Evolutionary conservation across 805 yeast genomes (phyloP), one percentile per base, ranked within the genome.

Genomic region (Candida wancherniae): DNA sequence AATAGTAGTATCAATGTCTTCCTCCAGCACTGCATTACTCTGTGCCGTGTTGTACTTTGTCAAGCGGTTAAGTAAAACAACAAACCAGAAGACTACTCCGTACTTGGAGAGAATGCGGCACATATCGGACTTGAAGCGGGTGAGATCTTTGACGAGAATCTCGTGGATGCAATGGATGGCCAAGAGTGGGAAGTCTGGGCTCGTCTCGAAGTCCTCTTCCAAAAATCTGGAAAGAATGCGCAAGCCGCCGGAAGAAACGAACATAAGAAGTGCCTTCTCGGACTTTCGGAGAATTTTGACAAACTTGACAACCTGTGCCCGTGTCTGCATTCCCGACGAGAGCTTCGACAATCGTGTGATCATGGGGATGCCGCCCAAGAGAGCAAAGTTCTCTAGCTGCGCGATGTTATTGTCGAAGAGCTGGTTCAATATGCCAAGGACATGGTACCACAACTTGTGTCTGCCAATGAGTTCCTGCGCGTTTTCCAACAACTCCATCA

Each of bases 221-320:
- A 70, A 56, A 37, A 71, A 65, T 22, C 65, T 63, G 1, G 69
- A 47, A 18, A 71, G 49, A 3, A 69, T 61, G 18, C 62, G 50
- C 13, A 73, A 48, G 0, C 73, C 73, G 3, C 76, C 76, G 30
- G 66, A 53, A 3, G 71, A 62, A 4, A 69, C 57, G 37, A 69
- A 65, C 58, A 60, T 54, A 4, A 61, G 49, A 9, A 68, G 37
- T 2, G 68, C 61, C 15, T 40, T 44, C 10, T 58, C 61, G 7
- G 69, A 62, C n/a, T 46, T 40, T 15, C 50, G 41, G 15, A 67
- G 54, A 11, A 48, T 45, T 19, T 54, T 42, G 8, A 65, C 50
- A 32, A 66, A 65, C 21, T 46, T 42, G 6, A 57, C 62, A 10
- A 65, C 70, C 37, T 66, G 67, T 9, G 50, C 35, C 25, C 67